Evolutionary conservation across 345 rosid species (phyloP), one percentile per base, ranked within the genome.

Genomic region (Draba incana): DNA sequence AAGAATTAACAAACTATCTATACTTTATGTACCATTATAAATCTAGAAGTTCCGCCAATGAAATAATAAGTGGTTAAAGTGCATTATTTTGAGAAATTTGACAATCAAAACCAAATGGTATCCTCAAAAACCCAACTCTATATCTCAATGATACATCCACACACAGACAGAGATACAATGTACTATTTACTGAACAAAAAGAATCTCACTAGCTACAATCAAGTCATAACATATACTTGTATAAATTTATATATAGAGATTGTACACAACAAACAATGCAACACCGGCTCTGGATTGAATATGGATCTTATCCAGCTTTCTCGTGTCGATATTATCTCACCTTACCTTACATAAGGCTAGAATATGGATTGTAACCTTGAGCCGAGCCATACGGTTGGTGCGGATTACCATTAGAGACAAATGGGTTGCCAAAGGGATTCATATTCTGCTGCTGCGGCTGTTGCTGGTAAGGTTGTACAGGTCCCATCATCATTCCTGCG

Each of bases 401-500:
- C 8, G 54, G 59, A 49, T 75, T 62, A 68, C 53, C 74, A 45
- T 68, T 68, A 5, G 65, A 30, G 39, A 75, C 72, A 69, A 69
- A 76, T 16, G 79, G 79, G 61, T 75, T 64, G 6, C 79, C 75
- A 50, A 69, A 76, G 10, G 79, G 75, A 35, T 70, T 76, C 57
- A 52, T 64, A 53, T 27, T 41, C 59, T 52, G 71, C 39, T 1
- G 39, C 9, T 11, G 74, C 6, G 24, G 70, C 10, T 37, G 66
- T 43, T 66, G 71, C 55, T 15, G 39, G 41, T 68, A 75, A 44
- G 68, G 64, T 43, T 68, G 78, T 39, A 54, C 15, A 62, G 74
- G 69, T 38, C 68, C 78, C 96, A 82, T 83, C 92, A 85, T 83
- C 82, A 73, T 80, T 66, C 83, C 83, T 69, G 84, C 86, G 37